Conservation (phyloP, 1,284 basidiomycete genomes). For the Cutaneotrichosporon cyanovorans region DNA sequence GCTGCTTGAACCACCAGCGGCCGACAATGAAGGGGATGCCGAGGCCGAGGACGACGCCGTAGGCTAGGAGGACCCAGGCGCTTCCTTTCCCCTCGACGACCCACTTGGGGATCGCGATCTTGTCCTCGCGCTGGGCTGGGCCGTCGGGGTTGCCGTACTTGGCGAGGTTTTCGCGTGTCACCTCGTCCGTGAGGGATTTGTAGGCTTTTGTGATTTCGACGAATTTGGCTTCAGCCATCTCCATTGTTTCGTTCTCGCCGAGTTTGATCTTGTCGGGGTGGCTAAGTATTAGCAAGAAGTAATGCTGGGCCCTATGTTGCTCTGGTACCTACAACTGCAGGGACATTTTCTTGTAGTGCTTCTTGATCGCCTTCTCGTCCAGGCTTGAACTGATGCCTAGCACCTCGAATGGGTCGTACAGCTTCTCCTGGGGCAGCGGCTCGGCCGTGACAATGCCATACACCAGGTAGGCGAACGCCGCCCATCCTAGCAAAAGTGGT, state of each 20-base stretch:
- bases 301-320: not conserved
- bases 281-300: constrained; percentile 48
- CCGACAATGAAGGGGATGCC: constrained; percentile 82
- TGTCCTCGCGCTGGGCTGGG: constrained; percentile 87
- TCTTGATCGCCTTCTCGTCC: constrained; percentile 88
- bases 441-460: constrained; percentile 58
- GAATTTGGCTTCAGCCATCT: constrained; percentile 80
- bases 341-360: constrained; percentile 92
- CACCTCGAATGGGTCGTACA: constrained; percentile 94
- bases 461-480: constrained; percentile 59
- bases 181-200: constrained; percentile 93
- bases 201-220: constrained; percentile 97
- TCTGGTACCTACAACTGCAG: constrained; percentile 62
- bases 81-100: constrained; percentile 88
- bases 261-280: constrained; percentile 96
- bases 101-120: constrained; percentile 93
- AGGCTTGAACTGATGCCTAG: constrained; percentile 66
- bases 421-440: constrained; percentile 54
- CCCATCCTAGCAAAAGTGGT: constrained; percentile 67
- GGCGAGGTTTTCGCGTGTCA: constrained; percentile 83
- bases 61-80: constrained; percentile 79
- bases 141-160: constrained; percentile 95
- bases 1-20: constrained; percentile 95
- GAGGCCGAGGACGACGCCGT: constrained; percentile 80
- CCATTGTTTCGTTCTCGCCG: constrained; percentile 74